phyloP scores from a whole-genome alignment of 345 rosid genomes.

The Eucalyptus polyanthemos region DNA sequence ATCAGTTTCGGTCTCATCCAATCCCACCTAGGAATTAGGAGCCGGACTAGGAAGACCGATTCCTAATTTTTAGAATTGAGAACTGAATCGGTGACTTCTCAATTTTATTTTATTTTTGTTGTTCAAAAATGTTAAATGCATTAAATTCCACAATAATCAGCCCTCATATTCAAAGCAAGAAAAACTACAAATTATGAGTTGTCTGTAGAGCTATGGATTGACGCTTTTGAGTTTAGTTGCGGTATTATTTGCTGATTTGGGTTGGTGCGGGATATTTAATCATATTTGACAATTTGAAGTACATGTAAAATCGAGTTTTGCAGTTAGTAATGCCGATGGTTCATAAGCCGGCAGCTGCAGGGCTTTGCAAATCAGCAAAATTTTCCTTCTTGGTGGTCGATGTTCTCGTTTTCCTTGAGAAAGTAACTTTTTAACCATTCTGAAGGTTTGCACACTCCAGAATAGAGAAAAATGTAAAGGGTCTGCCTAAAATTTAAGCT shows the following conservation, averaged over 20 bases:
- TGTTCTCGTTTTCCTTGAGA: not conserved
- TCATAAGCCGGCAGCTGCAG: not conserved
- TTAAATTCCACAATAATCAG: not conserved
- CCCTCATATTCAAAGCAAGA: not conserved
- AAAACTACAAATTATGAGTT: not conserved
- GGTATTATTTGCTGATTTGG: not conserved
- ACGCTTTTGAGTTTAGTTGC: not conserved
- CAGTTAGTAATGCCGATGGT: not conserved
- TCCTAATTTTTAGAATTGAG: not conserved
- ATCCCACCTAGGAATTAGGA: not conserved
- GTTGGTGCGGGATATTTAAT: not conserved
- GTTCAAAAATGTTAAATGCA: not conserved
- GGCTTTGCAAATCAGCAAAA: not conserved
- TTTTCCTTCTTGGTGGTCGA: not conserved
- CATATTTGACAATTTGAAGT: not conserved
- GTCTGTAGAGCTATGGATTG: not conserved
- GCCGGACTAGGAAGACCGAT: rapidly evolving
- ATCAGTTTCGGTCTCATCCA: rapidly evolving
- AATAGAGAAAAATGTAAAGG: not conserved
- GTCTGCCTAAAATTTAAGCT: not conserved
- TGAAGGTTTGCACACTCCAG: not conserved
- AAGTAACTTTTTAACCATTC: not conserved
- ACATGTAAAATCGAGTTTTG: not conserved
- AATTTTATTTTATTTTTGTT: not conserved
- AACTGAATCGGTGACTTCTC: not conserved